These are phyloP conservation scores for Erythrophleum ivorense DNA, from an alignment of 331 rosid species.

Conservation along the genomic window DNA sequence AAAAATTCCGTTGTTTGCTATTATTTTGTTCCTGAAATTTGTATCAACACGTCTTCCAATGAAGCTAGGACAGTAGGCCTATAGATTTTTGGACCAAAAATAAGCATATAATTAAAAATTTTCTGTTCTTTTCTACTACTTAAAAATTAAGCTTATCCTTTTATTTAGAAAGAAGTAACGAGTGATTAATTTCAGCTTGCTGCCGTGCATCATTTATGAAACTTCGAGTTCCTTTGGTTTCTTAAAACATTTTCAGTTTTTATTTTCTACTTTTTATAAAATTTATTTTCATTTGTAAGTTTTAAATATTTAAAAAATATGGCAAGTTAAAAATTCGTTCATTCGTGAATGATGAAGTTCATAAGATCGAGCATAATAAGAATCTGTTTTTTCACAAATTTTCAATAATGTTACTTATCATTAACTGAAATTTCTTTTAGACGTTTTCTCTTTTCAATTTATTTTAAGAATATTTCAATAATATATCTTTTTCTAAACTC, in stretches of 20 bases:
- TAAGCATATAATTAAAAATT: not conserved
- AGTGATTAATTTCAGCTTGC: not conserved
- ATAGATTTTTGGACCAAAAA: conserved; percentile 10
- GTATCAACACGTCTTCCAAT: conserved; percentile 15
- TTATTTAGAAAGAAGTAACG: not conserved
- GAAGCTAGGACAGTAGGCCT: conserved; percentile 16
- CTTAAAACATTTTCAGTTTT: not conserved
- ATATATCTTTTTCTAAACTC: not conserved
- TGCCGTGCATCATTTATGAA: not conserved
- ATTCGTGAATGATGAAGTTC: not conserved
- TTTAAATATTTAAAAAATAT: not conserved
- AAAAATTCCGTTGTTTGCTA: not conserved
- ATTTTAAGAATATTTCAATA: not conserved
- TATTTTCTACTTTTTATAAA: too few relatives aligned
- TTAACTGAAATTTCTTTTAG: not conserved
- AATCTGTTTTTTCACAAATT: not conserved
- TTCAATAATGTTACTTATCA: too few relatives aligned
- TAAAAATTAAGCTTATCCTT: not conserved
- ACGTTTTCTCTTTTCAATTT: not conserved
- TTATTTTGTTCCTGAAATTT: not conserved
- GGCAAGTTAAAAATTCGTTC: not conserved
- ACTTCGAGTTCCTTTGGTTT: not conserved
- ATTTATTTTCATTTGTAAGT: too few relatives aligned
- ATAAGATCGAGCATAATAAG: not conserved
- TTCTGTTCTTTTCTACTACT: not conserved